Conservation (phyloP, 148 eudicot species). For the Salicornia ramosissima region DNA sequence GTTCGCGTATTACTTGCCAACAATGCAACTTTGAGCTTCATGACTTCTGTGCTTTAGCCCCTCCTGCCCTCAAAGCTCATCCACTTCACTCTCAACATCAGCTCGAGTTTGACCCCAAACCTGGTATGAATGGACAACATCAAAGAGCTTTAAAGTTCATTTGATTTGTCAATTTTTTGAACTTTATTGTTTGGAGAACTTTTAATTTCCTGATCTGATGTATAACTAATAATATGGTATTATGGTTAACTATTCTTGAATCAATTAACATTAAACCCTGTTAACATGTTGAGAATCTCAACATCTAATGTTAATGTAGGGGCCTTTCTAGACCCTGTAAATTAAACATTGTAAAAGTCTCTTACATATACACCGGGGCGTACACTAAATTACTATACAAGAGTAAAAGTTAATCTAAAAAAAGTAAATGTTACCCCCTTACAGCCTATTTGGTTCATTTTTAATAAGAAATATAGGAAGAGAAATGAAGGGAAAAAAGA, state of each 20-base stretch:
- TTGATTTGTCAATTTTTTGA: too few relatives aligned
- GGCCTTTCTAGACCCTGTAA: background rate
- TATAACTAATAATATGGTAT: too few relatives aligned
- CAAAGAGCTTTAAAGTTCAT: too few relatives aligned
- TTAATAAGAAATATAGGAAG: too few relatives aligned
- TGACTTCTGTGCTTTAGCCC: conserved; percentile 86
- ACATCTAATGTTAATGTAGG: background rate
- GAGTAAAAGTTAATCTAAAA: too few relatives aligned
- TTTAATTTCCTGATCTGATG: background rate
- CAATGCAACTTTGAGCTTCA: conserved; percentile 85
- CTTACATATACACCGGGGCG: too few relatives aligned
- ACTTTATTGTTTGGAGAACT: background rate
- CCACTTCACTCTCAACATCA: conserved; percentile 84
- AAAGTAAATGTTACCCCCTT: too few relatives aligned
- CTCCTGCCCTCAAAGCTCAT: conserved; percentile 54
- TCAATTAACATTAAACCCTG: background rate
- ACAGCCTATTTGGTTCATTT: too few relatives aligned
- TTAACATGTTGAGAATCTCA: background rate
- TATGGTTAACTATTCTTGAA: too few relatives aligned
- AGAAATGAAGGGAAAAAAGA: too few relatives aligned
- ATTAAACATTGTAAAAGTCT: too few relatives aligned
- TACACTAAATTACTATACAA: too few relatives aligned
- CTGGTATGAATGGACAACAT: conserved; percentile 39
- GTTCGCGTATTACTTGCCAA: conserved; percentile 62
- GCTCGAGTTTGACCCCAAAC: conserved; percentile 53